Evolutionary conservation across 192 early-diverging fungal species (phyloP).

Genomic region (Glomus cerebriforme): DNA sequence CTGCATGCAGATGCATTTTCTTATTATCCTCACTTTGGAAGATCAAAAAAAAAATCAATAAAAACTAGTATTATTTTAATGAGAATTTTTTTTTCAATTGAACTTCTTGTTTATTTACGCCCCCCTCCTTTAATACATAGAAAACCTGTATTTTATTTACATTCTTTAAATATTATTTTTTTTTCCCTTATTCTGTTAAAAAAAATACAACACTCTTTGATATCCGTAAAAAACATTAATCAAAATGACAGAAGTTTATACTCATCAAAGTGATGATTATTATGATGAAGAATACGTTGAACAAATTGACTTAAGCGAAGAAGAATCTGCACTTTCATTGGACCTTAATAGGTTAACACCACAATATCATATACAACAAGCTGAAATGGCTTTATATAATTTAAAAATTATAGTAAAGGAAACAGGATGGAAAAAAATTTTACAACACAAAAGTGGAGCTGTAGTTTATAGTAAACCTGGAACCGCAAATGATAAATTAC

Average conservation of each 20-base stretch:
- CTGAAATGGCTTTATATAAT: conserved; percentile 47
- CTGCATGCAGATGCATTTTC: too few relatives aligned
- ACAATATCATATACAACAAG: conserved; percentile 50
- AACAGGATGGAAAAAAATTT: conserved; percentile 55
- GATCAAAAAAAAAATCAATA: too few relatives aligned
- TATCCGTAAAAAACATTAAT: not conserved
- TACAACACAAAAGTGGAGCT: conserved; percentile 58
- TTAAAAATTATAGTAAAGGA: conserved; percentile 48
- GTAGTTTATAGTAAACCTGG: conserved; percentile 52
- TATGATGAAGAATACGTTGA: not conserved
- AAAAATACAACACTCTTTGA: too few relatives aligned
- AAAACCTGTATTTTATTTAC: too few relatives aligned
- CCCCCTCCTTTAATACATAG: too few relatives aligned
- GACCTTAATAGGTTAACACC: not conserved
- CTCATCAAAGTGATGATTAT: not conserved
- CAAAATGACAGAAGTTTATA: not conserved
- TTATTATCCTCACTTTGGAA: too few relatives aligned
- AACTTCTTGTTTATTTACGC: too few relatives aligned
- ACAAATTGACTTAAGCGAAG: not conserved
- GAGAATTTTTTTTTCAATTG: too few relatives aligned
- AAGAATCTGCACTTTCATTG: not conserved
- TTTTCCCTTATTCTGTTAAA: too few relatives aligned
- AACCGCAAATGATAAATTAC: conserved; percentile 48
- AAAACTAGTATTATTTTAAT: too few relatives aligned
- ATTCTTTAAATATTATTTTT: too few relatives aligned